Percentiles rank a stretch among this genome's conserved stretches.
Evolutionary conservation across 208 protist species (phyloP).

Genomic region (Lotmaria passim): DNA sequence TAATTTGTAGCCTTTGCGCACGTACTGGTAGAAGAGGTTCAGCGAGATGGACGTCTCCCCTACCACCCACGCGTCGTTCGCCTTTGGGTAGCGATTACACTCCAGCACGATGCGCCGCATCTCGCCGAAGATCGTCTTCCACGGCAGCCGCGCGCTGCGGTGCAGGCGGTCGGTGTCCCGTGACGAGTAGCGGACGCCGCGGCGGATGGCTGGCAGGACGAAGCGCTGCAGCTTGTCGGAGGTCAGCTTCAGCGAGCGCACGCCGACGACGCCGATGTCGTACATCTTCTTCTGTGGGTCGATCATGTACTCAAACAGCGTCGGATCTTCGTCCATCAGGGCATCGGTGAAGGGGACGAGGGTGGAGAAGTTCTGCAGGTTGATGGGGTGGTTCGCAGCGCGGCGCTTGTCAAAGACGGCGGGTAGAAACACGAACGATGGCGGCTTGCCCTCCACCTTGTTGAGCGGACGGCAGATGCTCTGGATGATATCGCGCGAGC

Average conservation of each 20-base stretch:
- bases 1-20: conserved; percentile 63
- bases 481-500: conserved; percentile 84
- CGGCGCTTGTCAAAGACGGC: conserved; percentile 55
- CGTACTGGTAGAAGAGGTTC: conserved; percentile 75
- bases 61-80: conserved; percentile 83
- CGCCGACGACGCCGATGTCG: conserved; percentile 71
- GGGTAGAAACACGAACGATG: conserved; percentile 74
- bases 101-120: conserved; percentile 71
- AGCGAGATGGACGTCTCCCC: conserved; percentile 73
- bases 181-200: conserved; percentile 73
- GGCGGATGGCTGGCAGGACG: conserved; percentile 72
- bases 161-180: conserved; percentile 69
- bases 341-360: conserved; percentile 83
- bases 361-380: conserved; percentile 73
- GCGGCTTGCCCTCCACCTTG: conserved; percentile 56
- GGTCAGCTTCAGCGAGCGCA: conserved; percentile 65
- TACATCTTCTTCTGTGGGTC: conserved; percentile 78
- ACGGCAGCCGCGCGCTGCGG: conserved; percentile 63
- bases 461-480: conserved; percentile 83
- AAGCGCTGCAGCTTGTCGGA: conserved; percentile 61
- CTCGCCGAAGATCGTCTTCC: conserved; percentile 74
- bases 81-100: conserved; percentile 81
- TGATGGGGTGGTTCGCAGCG: conserved; percentile 62
- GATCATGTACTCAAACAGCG: conserved; percentile 82
- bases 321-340: conserved; percentile 85